These are phyloP conservation scores for Gentiana macrophylla DNA, from an alignment of 257 asterid genomes.

Conservation along the genomic window DNA sequence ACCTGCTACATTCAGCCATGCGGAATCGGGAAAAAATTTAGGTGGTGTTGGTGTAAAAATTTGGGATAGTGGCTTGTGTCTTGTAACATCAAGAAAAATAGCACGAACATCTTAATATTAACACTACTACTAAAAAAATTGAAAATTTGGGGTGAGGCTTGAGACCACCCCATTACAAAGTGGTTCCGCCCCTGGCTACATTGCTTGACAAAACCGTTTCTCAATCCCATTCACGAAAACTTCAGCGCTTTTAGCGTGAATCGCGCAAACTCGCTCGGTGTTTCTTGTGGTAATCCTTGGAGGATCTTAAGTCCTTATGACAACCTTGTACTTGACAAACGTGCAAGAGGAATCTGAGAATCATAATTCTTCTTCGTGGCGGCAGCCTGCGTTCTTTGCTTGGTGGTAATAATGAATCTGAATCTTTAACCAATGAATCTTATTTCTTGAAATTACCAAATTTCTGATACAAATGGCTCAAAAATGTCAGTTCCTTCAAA, in stretches of 20 bases:
- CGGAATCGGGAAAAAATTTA: too few species aligned
- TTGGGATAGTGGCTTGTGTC: too few species aligned
- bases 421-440: constrained; percentile 20
- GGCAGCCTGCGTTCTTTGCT: constrained; percentile 14
- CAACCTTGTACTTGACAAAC: constrained; percentile 62
- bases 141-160: not conserved
- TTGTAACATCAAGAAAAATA: too few species aligned
- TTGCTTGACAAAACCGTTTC: constrained; percentile 68
- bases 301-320: constrained; percentile 46
- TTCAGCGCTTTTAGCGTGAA: constrained; percentile 53
- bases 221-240: constrained; percentile 51
- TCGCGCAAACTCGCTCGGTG: constrained; percentile 52
- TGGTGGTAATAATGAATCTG: not conserved
- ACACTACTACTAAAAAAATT: not conserved
- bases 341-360: constrained; percentile 19
- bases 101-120: too few species aligned
- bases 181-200: constrained; percentile 33
- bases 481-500: too few species aligned
- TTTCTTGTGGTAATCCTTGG: constrained; percentile 64
- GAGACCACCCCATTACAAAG: not conserved
- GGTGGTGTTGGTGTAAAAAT: too few species aligned
- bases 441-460: too few species aligned
- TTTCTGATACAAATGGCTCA: too few species aligned
- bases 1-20: constrained; percentile 30
- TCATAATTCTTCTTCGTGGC: constrained; percentile 8